Conservation (phyloP, 73 alveolate species). For the Symbiodinium natans region DNA sequence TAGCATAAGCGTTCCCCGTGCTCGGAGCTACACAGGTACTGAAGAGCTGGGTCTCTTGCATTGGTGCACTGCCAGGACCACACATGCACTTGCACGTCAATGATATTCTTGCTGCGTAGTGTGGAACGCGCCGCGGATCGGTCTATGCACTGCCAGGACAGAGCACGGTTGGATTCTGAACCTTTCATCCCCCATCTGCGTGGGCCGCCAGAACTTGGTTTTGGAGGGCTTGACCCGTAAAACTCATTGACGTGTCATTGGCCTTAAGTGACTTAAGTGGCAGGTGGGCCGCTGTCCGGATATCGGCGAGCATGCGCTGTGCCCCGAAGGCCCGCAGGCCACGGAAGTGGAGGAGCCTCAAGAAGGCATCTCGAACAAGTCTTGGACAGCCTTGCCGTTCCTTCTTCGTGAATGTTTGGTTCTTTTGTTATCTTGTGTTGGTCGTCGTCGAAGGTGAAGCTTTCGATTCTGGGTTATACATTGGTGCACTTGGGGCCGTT, state of each 20-base stretch:
- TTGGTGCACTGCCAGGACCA: constrained; percentile 85
- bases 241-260: too few relatives aligned
- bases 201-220: background rate
- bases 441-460: too few relatives aligned
- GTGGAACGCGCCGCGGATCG: too few relatives aligned
- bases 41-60: constrained; percentile 5
- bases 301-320: constrained; percentile 8
- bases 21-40: background rate
- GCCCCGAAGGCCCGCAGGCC: constrained; percentile 74
- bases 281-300: constrained; percentile 26
- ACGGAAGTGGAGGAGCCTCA: constrained; percentile 32
- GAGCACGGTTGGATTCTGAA: constrained; percentile 55
- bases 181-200: constrained; percentile 50
- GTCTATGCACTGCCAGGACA: constrained; percentile 18
- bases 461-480: too few relatives aligned
- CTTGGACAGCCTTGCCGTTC: background rate
- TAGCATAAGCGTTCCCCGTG: background rate
- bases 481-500: too few relatives aligned
- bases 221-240: too few relatives aligned
- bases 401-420: too few relatives aligned
- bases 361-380: background rate
- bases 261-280: too few relatives aligned
- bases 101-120: background rate
- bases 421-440: too few relatives aligned
- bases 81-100: too few relatives aligned